Base-by-base conservation (phyloP, 768 basidiomycete genomes). In the Serendipita sp. region DNA sequence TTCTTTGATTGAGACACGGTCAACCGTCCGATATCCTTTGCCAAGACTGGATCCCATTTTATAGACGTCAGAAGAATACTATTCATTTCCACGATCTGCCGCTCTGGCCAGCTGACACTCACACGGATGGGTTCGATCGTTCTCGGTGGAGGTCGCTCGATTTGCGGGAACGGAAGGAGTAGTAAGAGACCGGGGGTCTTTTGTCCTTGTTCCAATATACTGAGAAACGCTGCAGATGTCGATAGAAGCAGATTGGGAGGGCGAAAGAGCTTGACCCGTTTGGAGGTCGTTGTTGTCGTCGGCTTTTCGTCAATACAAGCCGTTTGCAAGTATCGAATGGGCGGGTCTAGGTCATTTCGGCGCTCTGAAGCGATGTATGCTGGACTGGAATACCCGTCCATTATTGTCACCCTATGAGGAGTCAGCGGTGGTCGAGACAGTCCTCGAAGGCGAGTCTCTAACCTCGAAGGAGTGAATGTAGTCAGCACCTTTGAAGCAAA, bases 351-450 rank as follows among this genome's bases (percentile, higher is more conserved):
- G 2, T 28, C 26, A 11, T 4, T 1, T 34, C 11, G 3, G 28
- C 24, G 30, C 13, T 28, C 20, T 11, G 53, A 24, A 1, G 17
- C 13, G 9, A 58, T 58, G 33, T 58, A 58, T 1, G 53, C 53
- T 58, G 53, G 53, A 58, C 17, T n/a, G 17, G 53, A 58, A 31
- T 58, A 58, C n/a, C 17, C 53, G 28, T 58, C 53, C 4, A 58
- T 20, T n/a, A 58, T 31, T n/a, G 17, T 34, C 26, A 58, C 30
- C 11, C 53, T 58, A 2, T 22, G 9, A 9, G 9, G 26, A 58
- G 33, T 58, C 7, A 22, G 31, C 53, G 33, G 17, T n/a, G 33
- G 2, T 9, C 17, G 11, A 9, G n/a, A 9, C 9, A 50, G 28
- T n/a, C n/a, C n/a, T n/a, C 28, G 11, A 30, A 9, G 28, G 53